A percentile compares a stretch with the other conserved stretches of the same genome.
Evolutionary conservation across 1,139 yeast genomes (phyloP).

Genomic region (Candida tetrigidarum): DNA sequence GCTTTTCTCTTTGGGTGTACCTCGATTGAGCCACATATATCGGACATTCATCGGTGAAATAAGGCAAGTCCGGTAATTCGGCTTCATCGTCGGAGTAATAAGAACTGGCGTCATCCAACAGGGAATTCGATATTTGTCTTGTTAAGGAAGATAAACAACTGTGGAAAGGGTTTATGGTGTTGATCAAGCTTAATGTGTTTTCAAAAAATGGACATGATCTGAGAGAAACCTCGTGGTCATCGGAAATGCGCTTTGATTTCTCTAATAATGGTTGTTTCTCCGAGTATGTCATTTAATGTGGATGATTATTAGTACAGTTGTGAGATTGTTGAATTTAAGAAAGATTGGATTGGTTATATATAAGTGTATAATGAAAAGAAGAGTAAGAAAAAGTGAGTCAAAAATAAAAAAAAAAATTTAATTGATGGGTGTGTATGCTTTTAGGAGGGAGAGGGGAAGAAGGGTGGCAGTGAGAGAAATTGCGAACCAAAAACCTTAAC

Average conservation of each 20-base stretch:
- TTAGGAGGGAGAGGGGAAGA: neutral
- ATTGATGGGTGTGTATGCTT: neutral
- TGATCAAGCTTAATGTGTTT: constrained; percentile 27
- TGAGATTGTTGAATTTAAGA: too few species aligned
- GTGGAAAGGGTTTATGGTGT: constrained; percentile 16
- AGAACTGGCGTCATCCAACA: constrained; percentile 16
- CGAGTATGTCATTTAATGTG: constrained; percentile 12
- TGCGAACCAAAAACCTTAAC: neutral
- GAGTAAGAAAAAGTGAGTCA: too few species aligned
- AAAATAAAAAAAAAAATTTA: neutral
- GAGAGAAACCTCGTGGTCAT: constrained; percentile 25
- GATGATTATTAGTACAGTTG: neutral
- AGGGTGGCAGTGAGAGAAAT: too few species aligned
- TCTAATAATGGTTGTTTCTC: constrained; percentile 32
- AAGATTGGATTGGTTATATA: too few species aligned
- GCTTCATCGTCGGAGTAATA: constrained; percentile 26
- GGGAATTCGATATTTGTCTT: constrained; percentile 8
- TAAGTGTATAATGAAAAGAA: too few species aligned
- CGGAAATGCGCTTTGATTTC: constrained; percentile 14
- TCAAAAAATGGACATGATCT: constrained; percentile 25
- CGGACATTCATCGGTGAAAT: constrained; percentile 14
- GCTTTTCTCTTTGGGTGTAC: constrained; percentile 24
- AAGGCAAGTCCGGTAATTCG: constrained; percentile 33
- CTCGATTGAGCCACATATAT: constrained; percentile 15
- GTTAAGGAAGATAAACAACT: constrained; percentile 23